phyloP scores from a whole-genome alignment of 345 rosid species.

The Hibiscus tridactylites region DNA sequence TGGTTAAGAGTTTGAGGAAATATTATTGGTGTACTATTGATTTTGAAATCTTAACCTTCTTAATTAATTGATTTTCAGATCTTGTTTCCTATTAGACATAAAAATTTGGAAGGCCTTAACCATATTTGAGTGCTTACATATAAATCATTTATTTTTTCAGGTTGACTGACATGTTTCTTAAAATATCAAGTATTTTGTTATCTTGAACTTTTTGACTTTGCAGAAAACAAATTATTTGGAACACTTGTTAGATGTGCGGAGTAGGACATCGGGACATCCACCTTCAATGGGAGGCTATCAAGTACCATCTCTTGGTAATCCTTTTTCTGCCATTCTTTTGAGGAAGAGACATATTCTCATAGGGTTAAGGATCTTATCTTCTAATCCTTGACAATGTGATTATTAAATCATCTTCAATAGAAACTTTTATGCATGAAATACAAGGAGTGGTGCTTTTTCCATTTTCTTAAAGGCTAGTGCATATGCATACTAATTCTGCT shows the following conservation, averaged over 20 bases:
- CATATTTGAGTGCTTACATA: not conserved
- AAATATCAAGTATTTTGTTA: not conserved
- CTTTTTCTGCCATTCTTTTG: not conserved
- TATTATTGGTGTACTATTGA: not conserved
- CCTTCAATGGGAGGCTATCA: conserved; percentile 10
- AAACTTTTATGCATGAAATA: not conserved
- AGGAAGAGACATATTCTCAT: not conserved
- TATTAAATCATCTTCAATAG: not conserved
- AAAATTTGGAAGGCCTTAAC: not conserved
- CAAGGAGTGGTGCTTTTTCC: not conserved
- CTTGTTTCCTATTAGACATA: not conserved
- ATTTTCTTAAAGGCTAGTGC: not conserved
- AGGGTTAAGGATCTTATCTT: not conserved
- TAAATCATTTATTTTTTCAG: not conserved
- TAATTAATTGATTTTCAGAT: not conserved
- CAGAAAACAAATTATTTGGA: conserved; percentile 38
- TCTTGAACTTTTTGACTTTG: conserved; percentile 10
- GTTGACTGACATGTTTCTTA: not conserved
- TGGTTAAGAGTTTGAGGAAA: conserved; percentile 1
- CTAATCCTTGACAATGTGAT: not conserved
- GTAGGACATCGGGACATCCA: conserved; percentile 11
- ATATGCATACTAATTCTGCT: not conserved
- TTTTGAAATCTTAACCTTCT: conserved; percentile 1
- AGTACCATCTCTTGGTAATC: conserved; percentile 26
- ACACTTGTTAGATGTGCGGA: conserved; percentile 22